Conservation (phyloP, 495 filamentous ascomycete species). For the Penicillium flavigenum region DNA sequence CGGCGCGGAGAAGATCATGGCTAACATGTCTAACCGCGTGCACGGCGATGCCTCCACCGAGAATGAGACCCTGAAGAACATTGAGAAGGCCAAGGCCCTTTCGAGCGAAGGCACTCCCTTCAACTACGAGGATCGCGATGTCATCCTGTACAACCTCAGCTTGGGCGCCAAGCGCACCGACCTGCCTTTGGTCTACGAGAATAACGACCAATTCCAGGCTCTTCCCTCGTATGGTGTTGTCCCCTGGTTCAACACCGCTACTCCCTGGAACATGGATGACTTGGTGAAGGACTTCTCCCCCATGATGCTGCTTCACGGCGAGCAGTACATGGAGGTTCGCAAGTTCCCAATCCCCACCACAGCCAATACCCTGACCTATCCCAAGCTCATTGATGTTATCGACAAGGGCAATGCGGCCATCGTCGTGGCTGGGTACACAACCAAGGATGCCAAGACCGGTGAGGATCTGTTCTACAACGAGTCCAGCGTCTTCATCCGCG, state of each 20-base stretch:
- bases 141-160: conserved; percentile 94
- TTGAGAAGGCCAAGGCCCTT: conserved; percentile 72
- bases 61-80: conserved; percentile 61
- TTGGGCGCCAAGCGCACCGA: conserved; percentile 92
- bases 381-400: conserved; percentile 86
- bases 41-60: conserved; percentile 47
- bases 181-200: conserved; percentile 83
- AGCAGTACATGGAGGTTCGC: conserved; percentile 96
- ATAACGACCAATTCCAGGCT: conserved; percentile 84
- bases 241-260: conserved; percentile 81
- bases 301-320: conserved; percentile 99
- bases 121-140: conserved; percentile 78
- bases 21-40: conserved; percentile 75
- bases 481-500: conserved; percentile 84
- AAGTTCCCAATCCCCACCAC: conserved; percentile 93
- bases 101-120: conserved; percentile 75
- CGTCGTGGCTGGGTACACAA: conserved; percentile 74
- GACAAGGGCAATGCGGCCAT: conserved; percentile 94
- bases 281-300: conserved; percentile 92
- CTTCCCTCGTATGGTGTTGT: conserved; percentile 94
- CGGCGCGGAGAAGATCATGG: conserved; percentile 84
- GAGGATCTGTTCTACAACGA: conserved; percentile 98
- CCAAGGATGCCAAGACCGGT: conserved; percentile 73
- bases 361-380: conserved; percentile 75
- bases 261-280: conserved; percentile 77